phyloP scores from a whole-genome alignment of 441 rosid species.

The Adansonia gregorii region DNA sequence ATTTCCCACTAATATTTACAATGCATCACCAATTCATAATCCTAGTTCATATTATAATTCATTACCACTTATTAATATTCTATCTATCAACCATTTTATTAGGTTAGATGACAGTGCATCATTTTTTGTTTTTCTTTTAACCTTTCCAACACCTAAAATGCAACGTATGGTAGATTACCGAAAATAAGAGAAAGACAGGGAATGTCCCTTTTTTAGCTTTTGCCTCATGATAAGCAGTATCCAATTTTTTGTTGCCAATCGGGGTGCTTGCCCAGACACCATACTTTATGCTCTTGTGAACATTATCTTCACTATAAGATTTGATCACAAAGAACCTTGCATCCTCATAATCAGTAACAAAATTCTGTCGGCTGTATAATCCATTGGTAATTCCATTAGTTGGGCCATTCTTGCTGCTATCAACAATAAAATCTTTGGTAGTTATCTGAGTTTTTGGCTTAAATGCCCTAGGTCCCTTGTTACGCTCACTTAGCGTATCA shows the following conservation, averaged over 20 bases:
- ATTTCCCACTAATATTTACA: neutral
- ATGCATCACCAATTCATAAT: slow-evolving; percentile 2
- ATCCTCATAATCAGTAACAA: slow-evolving; percentile 37
- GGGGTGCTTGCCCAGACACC: slow-evolving; percentile 63
- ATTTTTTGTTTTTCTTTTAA: neutral
- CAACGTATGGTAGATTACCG: slow-evolving; percentile 40
- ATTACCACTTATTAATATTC: neutral
- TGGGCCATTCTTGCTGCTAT: slow-evolving; percentile 30
- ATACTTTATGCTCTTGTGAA: slow-evolving; percentile 57
- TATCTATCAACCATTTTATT: neutral
- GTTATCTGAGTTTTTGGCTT: slow-evolving; percentile 46
- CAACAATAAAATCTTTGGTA: slow-evolving; percentile 31
- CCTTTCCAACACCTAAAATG: slow-evolving; percentile 20
- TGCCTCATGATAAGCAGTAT: slow-evolving; percentile 56
- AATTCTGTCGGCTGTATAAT: slow-evolving; percentile 35
- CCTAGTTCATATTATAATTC: neutral
- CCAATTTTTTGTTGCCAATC: slow-evolving; percentile 55
- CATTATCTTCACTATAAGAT: slow-evolving; percentile 63
- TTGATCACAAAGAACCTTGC: slow-evolving; percentile 62
- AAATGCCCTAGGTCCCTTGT: slow-evolving; percentile 67
- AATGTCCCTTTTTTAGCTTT: slow-evolving; percentile 40
- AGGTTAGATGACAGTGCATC: neutral
- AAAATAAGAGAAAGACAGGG: slow-evolving; percentile 53
- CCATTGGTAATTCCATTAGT: slow-evolving; percentile 31
- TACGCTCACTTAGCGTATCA: slow-evolving; percentile 59